Percentiles rank a stretch among this genome's conserved stretches.
These are phyloP conservation scores for Arthromyces matolae DNA, from an alignment of 768 basidiomycete genomes.

Conservation along the genomic window DNA sequence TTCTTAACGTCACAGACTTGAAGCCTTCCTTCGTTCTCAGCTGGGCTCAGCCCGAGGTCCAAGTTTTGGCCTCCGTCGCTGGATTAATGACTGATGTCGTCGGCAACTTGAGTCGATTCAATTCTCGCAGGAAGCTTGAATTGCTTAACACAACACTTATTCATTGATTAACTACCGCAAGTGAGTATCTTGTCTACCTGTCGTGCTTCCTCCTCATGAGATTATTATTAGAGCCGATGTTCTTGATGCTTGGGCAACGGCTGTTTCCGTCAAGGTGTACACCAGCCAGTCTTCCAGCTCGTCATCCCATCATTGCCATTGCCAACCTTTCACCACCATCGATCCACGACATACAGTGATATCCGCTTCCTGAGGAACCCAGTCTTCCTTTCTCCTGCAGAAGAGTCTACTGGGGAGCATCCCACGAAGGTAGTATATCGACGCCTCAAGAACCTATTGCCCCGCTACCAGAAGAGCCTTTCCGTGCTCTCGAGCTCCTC, in stretches of 20 bases:
- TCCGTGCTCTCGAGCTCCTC: too few relatives aligned
- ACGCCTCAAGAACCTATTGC: too few relatives aligned
- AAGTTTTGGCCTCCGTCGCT: conserved; percentile 36
- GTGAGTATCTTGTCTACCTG: conserved; percentile 33
- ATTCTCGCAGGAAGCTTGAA: conserved; percentile 63
- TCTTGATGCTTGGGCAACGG: conserved; percentile 43
- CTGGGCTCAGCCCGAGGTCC: conserved; percentile 69
- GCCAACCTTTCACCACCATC: too few relatives aligned
- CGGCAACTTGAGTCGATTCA: conserved; percentile 52
- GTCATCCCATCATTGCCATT: too few relatives aligned
- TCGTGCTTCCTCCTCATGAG: not conserved
- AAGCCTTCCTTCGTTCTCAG: conserved; percentile 55
- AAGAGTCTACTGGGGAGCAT: too few relatives aligned
- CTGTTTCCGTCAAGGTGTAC: conserved; percentile 33
- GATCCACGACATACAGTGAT: too few relatives aligned
- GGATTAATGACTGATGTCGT: conserved; percentile 47
- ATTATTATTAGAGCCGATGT: conserved; percentile 50
- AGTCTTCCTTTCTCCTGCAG: too few relatives aligned
- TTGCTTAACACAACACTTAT: conserved; percentile 55
- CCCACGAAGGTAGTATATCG: too few relatives aligned
- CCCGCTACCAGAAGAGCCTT: too few relatives aligned
- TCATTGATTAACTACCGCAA: conserved; percentile 66
- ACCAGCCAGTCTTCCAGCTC: conserved; percentile 38
- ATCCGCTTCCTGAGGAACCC: too few relatives aligned
- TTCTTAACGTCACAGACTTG: conserved; percentile 75